A percentile compares a stretch with the other conserved stretches of the same genome.
Evolutionary conservation across 75 land plant species (phyloP).

Genomic region (Isoetes taiwanensis): DNA sequence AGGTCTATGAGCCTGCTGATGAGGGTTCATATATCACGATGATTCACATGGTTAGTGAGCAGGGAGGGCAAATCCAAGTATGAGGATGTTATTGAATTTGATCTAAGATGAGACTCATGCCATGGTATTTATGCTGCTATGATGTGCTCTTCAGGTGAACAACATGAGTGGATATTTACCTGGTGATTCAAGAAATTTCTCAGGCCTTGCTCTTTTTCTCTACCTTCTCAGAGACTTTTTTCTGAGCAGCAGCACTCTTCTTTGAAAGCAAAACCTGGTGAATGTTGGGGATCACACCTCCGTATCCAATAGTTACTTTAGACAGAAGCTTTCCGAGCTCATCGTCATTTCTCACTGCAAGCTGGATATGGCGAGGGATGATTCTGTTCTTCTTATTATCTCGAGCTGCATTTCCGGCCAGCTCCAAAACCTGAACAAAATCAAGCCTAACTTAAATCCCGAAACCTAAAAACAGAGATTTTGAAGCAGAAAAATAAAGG

Average conservation of each 20-base stretch:
- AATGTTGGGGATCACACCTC: neutral
- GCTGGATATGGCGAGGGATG: conserved; percentile 6
- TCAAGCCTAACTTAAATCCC: no score
- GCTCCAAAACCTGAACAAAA: no score
- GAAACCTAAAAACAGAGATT: no score
- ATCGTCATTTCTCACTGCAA: conserved; percentile 7
- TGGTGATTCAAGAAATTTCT: no score
- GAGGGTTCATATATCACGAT: conserved; percentile 4
- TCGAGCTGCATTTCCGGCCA: conserved; percentile 2
- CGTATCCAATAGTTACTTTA: neutral
- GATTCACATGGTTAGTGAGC: conserved; percentile 8
- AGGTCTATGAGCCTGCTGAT: conserved; percentile 6
- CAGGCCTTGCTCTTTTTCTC: no score
- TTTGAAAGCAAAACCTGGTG: neutral
- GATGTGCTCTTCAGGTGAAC: neutral
- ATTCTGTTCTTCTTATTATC: conserved; percentile 12
- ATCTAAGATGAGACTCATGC: neutral
- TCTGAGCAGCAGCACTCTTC: no score
- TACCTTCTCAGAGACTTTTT: no score
- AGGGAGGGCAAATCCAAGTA: neutral
- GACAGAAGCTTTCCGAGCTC: neutral
- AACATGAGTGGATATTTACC: conserved; percentile 5
- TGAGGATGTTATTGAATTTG: neutral
- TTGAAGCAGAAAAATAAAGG: no score
- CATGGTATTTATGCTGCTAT: neutral